Conservation (phyloP, 2,329 filamentous ascomycete genomes). For the Dactylonectria macrodidyma region DNA sequence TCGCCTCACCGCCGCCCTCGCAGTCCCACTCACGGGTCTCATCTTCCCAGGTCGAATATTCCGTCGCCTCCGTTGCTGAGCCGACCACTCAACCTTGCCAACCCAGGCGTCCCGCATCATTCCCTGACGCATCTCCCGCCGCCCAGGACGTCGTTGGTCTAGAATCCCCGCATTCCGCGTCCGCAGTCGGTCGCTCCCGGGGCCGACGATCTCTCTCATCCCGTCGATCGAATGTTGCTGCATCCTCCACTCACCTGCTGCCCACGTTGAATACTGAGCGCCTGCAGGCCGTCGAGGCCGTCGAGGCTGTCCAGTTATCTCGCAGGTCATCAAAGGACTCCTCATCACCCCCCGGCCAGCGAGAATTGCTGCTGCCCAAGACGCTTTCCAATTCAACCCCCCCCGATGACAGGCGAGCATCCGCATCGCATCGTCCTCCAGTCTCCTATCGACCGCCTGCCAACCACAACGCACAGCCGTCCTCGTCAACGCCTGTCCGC, state of each 20-base stretch:
- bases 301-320: constrained; percentile 40
- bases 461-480: constrained; percentile 51
- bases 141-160: constrained; percentile 34
- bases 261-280: constrained; percentile 52
- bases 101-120: constrained; percentile 45
- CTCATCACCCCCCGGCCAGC: constrained; percentile 56
- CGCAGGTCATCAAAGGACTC: constrained; percentile 42
- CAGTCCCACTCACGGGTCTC: constrained; percentile 52
- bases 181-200: constrained; percentile 50
- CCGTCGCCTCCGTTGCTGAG: constrained; percentile 38
- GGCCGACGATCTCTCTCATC: constrained; percentile 58
- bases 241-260: constrained; percentile 51
- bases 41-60: constrained; percentile 52
- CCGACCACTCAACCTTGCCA: constrained; percentile 41
- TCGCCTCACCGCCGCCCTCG: constrained; percentile 39
- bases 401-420: constrained; percentile 64
- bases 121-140: constrained; percentile 43
- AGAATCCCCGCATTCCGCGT: constrained; percentile 44
- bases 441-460: constrained; percentile 65
- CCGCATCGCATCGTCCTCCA: constrained; percentile 60
- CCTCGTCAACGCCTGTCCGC: constrained; percentile 54
- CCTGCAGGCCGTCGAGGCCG: constrained; percentile 50
- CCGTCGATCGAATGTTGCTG: constrained; percentile 54
- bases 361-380: constrained; percentile 64
- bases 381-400: constrained; percentile 55